These are phyloP conservation scores for Macrotyloma uniflorum DNA, from an alignment of 306 rosid species.

Conservation along the genomic window DNA sequence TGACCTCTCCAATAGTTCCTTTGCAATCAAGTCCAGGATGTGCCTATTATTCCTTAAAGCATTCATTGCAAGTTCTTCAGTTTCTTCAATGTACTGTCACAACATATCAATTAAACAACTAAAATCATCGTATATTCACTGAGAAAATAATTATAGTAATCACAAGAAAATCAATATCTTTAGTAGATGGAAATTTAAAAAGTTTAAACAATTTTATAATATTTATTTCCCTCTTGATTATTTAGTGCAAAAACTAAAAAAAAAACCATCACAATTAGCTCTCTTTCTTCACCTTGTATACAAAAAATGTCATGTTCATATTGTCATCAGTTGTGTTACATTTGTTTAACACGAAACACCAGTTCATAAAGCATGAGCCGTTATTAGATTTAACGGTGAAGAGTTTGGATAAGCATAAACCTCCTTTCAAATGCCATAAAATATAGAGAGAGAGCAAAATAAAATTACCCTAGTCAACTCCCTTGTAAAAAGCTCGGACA, in stretches of 20 bases:
- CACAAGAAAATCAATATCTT: conserved; percentile 17
- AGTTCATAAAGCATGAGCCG: not conserved
- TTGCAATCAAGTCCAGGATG: conserved; percentile 72
- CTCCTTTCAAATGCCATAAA: conserved; percentile 24
- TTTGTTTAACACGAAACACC: not conserved
- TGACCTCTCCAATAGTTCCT: conserved; percentile 78
- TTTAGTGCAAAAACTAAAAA: not conserved
- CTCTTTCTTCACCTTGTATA: not conserved
- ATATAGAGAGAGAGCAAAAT: conserved; percentile 40
- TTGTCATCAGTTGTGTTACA: not conserved
- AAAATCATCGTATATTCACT: not conserved
- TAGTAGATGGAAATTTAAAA: conserved; percentile 2
- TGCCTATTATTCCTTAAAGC: conserved; percentile 82
- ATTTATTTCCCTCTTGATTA: conserved; percentile 8
- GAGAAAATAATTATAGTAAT: conserved; percentile 19
- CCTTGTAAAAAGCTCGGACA: conserved; percentile 91
- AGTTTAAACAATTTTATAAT: not conserved
- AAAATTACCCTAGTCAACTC: conserved; percentile 90
- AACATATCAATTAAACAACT: conserved; percentile 8
- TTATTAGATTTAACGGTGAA: conserved; percentile 16
- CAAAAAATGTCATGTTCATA: conserved; percentile 2
- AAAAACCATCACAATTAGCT: not conserved
- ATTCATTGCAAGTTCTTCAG: conserved; percentile 86
- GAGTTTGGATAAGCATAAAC: conserved; percentile 3
- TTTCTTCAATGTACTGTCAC: conserved; percentile 89